These are phyloP conservation scores for Alternaria rosae DNA, from an alignment of 2,329 filamentous ascomycete genomes.

Conservation along the genomic window DNA sequence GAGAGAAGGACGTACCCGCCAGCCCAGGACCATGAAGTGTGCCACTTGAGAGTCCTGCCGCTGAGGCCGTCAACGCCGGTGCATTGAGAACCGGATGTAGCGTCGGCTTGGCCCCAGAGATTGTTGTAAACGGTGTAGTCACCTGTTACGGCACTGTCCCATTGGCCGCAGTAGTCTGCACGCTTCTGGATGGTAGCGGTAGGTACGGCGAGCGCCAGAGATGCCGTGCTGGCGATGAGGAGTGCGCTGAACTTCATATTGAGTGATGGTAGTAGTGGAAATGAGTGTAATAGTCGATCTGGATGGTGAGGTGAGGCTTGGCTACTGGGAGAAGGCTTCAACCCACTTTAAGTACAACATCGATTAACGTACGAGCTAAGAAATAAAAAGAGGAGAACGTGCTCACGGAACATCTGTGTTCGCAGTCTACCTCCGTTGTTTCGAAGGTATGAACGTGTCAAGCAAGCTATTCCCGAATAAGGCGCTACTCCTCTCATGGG, in stretches of 20 bases:
- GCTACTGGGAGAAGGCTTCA: constrained; percentile 9
- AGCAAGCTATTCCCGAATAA: constrained; percentile 7
- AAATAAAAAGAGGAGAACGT: constrained; percentile 15
- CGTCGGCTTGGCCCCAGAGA: constrained; percentile 54
- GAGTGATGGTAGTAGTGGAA: neutral
- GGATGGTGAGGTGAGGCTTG: neutral
- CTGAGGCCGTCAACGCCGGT: constrained; percentile 52
- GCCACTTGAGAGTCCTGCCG: constrained; percentile 53
- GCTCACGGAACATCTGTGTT: constrained; percentile 12
- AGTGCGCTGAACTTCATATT: constrained; percentile 42
- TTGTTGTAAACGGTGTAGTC: constrained; percentile 50
- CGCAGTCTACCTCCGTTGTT: constrained; percentile 8
- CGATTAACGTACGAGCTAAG: constrained; percentile 3
- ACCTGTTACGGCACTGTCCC: constrained; percentile 37
- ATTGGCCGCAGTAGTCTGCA: constrained; percentile 45
- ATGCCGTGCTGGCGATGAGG: constrained; percentile 36
- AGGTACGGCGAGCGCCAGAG: constrained; percentile 39
- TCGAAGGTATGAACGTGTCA: constrained; percentile 13
- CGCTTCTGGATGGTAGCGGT: constrained; percentile 39
- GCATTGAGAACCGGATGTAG: constrained; percentile 57
- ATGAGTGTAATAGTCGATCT: neutral
- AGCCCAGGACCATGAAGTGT: constrained; percentile 54
- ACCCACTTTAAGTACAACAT: constrained; percentile 21
- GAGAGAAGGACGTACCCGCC: constrained; percentile 43
- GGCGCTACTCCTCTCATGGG: constrained; percentile 7